Evolutionary conservation across 768 basidiomycete species (phyloP), one percentile per base, ranked within the genome.

Genomic region (Termitomyces sp.): DNA sequence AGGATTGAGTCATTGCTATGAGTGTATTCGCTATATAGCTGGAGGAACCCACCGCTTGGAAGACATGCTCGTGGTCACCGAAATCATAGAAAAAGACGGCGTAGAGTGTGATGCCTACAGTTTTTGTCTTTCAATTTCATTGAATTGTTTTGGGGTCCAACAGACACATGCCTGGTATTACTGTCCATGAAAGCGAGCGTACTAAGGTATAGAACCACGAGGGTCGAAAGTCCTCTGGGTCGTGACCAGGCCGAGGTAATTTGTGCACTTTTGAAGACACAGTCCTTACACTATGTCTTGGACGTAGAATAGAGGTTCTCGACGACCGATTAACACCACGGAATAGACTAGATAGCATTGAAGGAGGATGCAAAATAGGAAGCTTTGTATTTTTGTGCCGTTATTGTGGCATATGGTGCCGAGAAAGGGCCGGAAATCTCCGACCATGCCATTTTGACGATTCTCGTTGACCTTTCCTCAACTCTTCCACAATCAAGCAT

Each of bases 1-100:
- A 3, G 6, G 41, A 18, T 54, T 5, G n/a, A 36, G 41, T 14
- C 18, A 32, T 4, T 35, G 44, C 40, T 20, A 50, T 50, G 53
- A 51, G 56, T 48, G 9, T 10, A 20, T 43, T 10, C n/a, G 8
- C 51, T 54, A n/a, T n/a, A 28, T 30, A 53, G 18, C 14, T 20
- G 50, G 35, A 51, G 16, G 2, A 49, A 76, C 84, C 68, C 62
- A 88, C 87, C 26, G 85, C 83, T 69, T 79, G 80, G 69, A 87
- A 89, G 30, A 88, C 83, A 68, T 89, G 87, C 26, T 89, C 87
- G 50, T 77, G 74, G n/a, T 86, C 83, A 4, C 87, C 87, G 69
- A 82, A 89, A 68, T 89, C 86, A 53, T 82, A 80, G 57, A 85
- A 70, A 67, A 89, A 85, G 23, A 85, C 73, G 3, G 78, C 78